These are phyloP conservation scores for Aspergillus sp. DNA, from an alignment of 2,329 filamentous ascomycete species.

Conservation along the genomic window DNA sequence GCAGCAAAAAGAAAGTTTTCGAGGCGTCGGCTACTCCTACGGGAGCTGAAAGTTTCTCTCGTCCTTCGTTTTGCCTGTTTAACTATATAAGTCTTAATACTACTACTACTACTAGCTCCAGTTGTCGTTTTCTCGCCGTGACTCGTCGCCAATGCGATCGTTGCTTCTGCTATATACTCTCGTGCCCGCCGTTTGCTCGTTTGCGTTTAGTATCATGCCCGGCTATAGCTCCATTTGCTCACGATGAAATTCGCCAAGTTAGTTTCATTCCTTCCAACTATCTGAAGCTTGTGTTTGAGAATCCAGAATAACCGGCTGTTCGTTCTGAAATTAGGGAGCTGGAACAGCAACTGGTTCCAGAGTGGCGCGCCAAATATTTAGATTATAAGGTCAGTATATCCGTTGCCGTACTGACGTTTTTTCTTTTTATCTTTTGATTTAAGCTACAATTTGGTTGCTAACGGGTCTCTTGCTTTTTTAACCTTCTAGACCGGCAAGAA, in stretches of 20 bases:
- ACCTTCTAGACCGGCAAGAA: conserved; percentile 73
- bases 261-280: conserved; percentile 21
- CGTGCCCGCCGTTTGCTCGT: conserved; percentile 5
- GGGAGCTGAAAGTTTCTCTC: too few species aligned
- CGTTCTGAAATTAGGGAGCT: conserved; percentile 60
- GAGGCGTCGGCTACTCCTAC: too few species aligned
- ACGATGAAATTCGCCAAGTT: conserved; percentile 66
- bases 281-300: neutral
- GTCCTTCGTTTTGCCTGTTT: neutral
- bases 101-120: too few species aligned
- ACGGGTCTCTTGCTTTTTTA: conserved; percentile 17
- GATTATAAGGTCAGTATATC: conserved; percentile 73
- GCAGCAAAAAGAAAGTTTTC: too few species aligned
- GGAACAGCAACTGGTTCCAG: conserved; percentile 83
- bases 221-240: conserved; percentile 16
- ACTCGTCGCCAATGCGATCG: neutral
- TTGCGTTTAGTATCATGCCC: conserved; percentile 21
- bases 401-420: neutral
- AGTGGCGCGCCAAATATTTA: conserved; percentile 93
- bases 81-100: neutral
- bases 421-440: too few species aligned
- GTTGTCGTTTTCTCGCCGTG: neutral
- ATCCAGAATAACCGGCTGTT: neutral
- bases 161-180: neutral
- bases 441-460: conserved; percentile 3